Evolutionary conservation across 139 green algal genomes (phyloP).

Genomic region (Volvox africanus): DNA sequence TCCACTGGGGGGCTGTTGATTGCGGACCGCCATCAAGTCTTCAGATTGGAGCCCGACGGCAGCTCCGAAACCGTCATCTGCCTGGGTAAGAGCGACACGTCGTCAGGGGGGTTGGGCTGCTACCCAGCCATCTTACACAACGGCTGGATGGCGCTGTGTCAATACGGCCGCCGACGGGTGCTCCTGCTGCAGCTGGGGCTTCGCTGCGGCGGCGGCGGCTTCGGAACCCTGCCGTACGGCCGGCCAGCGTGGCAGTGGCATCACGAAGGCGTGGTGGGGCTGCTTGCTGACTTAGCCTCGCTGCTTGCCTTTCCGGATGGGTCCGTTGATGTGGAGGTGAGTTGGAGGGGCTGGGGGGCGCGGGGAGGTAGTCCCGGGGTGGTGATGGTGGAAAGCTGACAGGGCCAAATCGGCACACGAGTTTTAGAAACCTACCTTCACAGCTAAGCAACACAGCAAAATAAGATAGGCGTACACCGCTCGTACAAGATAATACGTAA

Average conservation of each 20-base stretch:
- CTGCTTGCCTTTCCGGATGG: constrained; percentile 15
- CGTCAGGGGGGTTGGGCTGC: constrained; percentile 10
- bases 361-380: too few relatives aligned
- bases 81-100: constrained; percentile 31
- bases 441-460: too few relatives aligned
- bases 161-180: constrained; percentile 38
- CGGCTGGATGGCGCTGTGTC: constrained; percentile 39
- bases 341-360: too few relatives aligned
- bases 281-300: constrained; percentile 1
- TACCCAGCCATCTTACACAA: constrained; percentile 16
- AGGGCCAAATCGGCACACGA: too few relatives aligned
- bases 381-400: too few relatives aligned
- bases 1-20: not conserved
- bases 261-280: constrained; percentile 5
- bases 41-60: constrained; percentile 11
- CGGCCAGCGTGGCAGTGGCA: constrained; percentile 44
- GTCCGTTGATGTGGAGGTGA: not conserved
- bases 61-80: not conserved
- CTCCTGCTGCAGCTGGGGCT: constrained; percentile 28
- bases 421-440: too few relatives aligned
- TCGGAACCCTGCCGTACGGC: not conserved
- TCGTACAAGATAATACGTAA: too few relatives aligned
- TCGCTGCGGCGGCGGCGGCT: not conserved
- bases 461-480: too few relatives aligned
- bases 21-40: constrained; percentile 28